Percentiles rank a stretch among this genome's conserved stretches.
Conservation (phyloP, 768 basidiomycete genomes). For the Russula brevipes region DNA sequence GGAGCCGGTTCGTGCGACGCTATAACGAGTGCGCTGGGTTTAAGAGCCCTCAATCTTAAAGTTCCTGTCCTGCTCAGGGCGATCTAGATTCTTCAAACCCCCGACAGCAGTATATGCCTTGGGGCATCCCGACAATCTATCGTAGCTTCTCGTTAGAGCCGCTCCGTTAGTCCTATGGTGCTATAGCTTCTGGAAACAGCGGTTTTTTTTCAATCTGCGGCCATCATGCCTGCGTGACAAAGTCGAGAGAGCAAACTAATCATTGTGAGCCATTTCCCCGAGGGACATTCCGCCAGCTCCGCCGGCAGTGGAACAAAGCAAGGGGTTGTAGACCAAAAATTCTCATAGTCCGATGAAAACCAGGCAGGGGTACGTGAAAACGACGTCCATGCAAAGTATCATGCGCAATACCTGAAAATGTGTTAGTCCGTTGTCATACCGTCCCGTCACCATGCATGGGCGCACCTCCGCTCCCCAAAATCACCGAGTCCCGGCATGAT, state of each 20-base stretch:
- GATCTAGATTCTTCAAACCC: too few species aligned
- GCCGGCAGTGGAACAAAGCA: background rate
- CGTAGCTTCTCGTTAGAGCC: too few species aligned
- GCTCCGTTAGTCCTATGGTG: background rate
- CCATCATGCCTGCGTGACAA: background rate
- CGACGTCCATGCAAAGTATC: background rate
- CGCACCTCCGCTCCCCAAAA: slow-evolving; percentile 85
- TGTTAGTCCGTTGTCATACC: background rate
- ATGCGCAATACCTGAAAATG: slow-evolving; percentile 23
- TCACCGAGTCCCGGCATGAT: slow-evolving; percentile 96
- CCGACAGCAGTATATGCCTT: too few species aligned
- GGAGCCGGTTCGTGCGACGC: too few species aligned
- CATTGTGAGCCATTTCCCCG: background rate
- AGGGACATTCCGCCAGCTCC: background rate
- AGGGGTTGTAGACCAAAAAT: background rate
- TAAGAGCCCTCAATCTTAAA: too few species aligned
- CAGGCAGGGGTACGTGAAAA: background rate
- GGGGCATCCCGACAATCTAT: too few species aligned
- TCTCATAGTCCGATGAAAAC: slow-evolving; percentile 3
- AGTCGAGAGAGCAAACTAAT: background rate
- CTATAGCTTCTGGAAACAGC: too few species aligned
- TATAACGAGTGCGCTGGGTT: too few species aligned
- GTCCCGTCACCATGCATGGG: background rate
- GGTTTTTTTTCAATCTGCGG: background rate
- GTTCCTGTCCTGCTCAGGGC: too few species aligned